A percentile compares a stretch with the other conserved stretches of the same genome.
These are phyloP conservation scores for Ceratorhiza oryzae-sativae DNA, from an alignment of 1,284 basidiomycete genomes.

Conservation along the genomic window DNA sequence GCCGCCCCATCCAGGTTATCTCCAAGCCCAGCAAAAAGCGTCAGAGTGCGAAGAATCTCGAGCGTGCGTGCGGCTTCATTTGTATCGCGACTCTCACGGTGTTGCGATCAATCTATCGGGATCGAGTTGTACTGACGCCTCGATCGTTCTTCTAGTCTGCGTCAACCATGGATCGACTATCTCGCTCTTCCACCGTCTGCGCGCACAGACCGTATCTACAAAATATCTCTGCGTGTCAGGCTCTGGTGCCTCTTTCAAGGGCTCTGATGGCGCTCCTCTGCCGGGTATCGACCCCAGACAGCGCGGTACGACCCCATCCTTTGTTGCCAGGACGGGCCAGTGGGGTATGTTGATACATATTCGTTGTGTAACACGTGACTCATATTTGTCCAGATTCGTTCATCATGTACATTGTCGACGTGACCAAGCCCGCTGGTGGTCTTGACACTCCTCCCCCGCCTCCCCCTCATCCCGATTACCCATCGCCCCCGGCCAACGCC, in stretches of 20 bases:
- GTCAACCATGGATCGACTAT: constrained; percentile 96
- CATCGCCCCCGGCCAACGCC: constrained; percentile 87
- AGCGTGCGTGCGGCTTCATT: constrained; percentile 66
- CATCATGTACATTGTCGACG: constrained; percentile 93
- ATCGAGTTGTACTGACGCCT: constrained; percentile 26
- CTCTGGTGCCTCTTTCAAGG: constrained; percentile 86
- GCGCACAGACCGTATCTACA: constrained; percentile 93
- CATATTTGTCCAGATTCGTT: constrained; percentile 77
- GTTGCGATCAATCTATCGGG: constrained; percentile 35
- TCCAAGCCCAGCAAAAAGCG: constrained; percentile 97
- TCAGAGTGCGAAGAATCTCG: constrained; percentile 90
- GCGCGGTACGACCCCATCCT: constrained; percentile 76
- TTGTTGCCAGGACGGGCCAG: constrained; percentile 82
- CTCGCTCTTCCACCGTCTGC: constrained; percentile 91
- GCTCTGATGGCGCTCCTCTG: constrained; percentile 85
- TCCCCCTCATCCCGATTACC: constrained; percentile 82
- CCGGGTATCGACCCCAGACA: constrained; percentile 79
- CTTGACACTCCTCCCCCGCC: constrained; percentile 78
- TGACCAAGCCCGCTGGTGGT: constrained; percentile 76
- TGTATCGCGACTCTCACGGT: constrained; percentile 29
- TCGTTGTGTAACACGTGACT: constrained; percentile 34
- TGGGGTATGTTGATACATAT: constrained; percentile 64
- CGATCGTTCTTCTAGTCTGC: constrained; percentile 64
- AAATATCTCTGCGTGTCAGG: constrained; percentile 95
- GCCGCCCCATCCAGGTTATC: constrained; percentile 95